These are phyloP conservation scores for Penicillium malachiteum DNA, from an alignment of 495 filamentous ascomycete genomes.

Conservation along the genomic window DNA sequence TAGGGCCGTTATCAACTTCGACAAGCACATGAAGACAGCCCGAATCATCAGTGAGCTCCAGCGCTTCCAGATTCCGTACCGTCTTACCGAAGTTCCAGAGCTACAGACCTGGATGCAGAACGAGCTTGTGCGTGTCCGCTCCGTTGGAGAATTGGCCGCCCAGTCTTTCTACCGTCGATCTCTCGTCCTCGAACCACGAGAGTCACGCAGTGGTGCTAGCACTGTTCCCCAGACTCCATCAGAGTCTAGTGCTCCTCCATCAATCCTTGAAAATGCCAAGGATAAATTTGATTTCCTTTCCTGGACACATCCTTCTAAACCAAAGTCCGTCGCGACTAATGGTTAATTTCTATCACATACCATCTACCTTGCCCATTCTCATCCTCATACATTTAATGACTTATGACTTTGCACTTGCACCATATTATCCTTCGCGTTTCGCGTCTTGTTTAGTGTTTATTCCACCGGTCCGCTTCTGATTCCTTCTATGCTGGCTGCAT, in stretches of 20 bases:
- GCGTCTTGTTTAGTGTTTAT: conserved; percentile 9
- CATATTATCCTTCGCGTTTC: conserved; percentile 10
- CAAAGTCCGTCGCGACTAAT: conserved; percentile 46
- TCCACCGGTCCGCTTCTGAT: neutral
- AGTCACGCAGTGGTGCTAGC: conserved; percentile 33
- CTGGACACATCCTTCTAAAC: conserved; percentile 53
- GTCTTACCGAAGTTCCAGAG: conserved; percentile 78
- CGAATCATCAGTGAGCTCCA: conserved; percentile 94
- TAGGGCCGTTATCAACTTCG: conserved; percentile 90
- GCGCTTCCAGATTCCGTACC: conserved; percentile 95
- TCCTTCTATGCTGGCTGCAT: conserved; percentile 22
- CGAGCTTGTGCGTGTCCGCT: conserved; percentile 78
- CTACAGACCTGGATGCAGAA: conserved; percentile 91
- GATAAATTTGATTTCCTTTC: conserved; percentile 59
- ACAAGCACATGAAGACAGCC: conserved; percentile 93
- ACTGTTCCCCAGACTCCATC: conserved; percentile 18
- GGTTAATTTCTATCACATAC: conserved; percentile 29
- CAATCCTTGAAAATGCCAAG: conserved; percentile 50
- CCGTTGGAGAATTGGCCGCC: conserved; percentile 73
- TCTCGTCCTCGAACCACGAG: conserved; percentile 81
- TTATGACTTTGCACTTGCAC: conserved; percentile 15
- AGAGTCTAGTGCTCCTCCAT: conserved; percentile 36
- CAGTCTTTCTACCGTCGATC: conserved; percentile 84
- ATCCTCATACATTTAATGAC: conserved; percentile 13
- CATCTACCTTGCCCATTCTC: neutral